Percentiles rank a stretch among this genome's conserved stretches.
These are phyloP conservation scores for Rhazya stricta DNA, from an alignment of 257 asterid genomes.

Conservation along the genomic window DNA sequence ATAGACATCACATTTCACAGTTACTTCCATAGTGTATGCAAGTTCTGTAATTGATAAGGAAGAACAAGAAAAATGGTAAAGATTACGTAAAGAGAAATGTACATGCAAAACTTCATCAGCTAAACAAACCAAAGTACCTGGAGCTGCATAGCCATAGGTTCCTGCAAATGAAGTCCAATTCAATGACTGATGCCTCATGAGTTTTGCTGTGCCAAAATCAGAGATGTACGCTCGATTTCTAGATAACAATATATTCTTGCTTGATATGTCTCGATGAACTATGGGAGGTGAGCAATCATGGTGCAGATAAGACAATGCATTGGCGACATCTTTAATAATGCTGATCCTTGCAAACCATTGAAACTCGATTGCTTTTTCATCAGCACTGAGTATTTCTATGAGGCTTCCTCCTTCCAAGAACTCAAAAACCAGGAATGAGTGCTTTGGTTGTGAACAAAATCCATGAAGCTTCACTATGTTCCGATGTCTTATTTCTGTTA, in stretches of 20 bases:
- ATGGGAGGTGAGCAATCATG: slow-evolving; percentile 34
- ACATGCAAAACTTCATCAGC: no score
- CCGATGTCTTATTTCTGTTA: slow-evolving; percentile 29
- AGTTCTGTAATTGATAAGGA: slow-evolving; percentile 13
- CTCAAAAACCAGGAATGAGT: slow-evolving; percentile 30
- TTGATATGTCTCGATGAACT: slow-evolving; percentile 37
- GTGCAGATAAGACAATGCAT: slow-evolving; percentile 36
- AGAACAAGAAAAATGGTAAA: no score
- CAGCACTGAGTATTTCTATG: slow-evolving; percentile 10
- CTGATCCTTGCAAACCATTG: slow-evolving; percentile 18
- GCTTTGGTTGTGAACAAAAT: slow-evolving; percentile 26
- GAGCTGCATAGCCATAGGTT: slow-evolving; percentile 21
- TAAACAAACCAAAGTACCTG: no score
- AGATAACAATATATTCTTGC: slow-evolving; percentile 32
- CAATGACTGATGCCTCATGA: slow-evolving; percentile 20
- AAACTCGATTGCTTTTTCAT: slow-evolving; percentile 16
- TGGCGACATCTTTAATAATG: slow-evolving; percentile 25
- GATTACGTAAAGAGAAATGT: no score
- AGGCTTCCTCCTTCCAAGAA: slow-evolving; percentile 34
- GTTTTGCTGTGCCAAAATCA: slow-evolving; percentile 31
- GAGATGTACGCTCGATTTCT: slow-evolving; percentile 18
- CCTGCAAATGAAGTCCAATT: slow-evolving; percentile 33
- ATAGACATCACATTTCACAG: slow-evolving; percentile 28
- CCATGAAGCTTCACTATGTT: slow-evolving; percentile 34
- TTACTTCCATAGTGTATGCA: slow-evolving; percentile 25